Evolutionary conservation across 495 filamentous ascomycete species (phyloP).

Genomic region (Hypoxylon lienhwacheense): DNA sequence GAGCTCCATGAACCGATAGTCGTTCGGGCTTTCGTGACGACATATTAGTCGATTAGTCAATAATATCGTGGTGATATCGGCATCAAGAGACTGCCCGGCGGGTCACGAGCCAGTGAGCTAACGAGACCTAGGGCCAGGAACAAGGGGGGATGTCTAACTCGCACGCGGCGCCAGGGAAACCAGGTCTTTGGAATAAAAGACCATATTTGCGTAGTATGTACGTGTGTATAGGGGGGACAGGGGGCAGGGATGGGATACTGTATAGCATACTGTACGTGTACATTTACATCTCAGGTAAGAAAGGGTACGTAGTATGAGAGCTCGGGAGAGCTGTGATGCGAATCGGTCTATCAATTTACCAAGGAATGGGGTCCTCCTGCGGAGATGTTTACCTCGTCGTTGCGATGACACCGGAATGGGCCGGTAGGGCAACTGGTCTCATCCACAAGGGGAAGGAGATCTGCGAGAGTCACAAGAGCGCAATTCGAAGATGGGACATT

Average conservation of each 20-base stretch:
- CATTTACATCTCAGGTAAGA: conserved; percentile 22
- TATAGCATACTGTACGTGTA: conserved; percentile 18
- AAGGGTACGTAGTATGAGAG: too few species aligned
- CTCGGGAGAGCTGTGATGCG: conserved; percentile 1
- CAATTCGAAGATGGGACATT: conserved; percentile 10
- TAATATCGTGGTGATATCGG: not conserved
- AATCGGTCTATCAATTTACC: conserved; percentile 10
- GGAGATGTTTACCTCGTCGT: conserved; percentile 19
- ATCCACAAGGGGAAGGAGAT: conserved; percentile 30
- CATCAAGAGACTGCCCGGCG: conserved; percentile 7
- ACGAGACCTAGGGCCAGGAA: conserved; percentile 14
- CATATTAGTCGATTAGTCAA: conserved; percentile 30
- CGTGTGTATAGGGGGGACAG: too few species aligned
- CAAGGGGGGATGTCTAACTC: conserved; percentile 16
- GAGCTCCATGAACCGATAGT: conserved; percentile 15
- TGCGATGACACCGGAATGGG: conserved; percentile 29
- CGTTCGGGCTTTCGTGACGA: conserved; percentile 22
- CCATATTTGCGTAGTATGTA: not conserved
- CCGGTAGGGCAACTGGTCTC: conserved; percentile 33
- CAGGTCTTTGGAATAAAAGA: conserved; percentile 25
- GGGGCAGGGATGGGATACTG: conserved; percentile 6
- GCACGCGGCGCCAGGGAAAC: conserved; percentile 22
- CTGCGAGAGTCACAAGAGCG: conserved; percentile 17
- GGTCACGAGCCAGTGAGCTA: conserved; percentile 30
- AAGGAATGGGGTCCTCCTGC: conserved; percentile 18